Evolutionary conservation across 495 filamentous ascomycete species (phyloP), one percentile per base, ranked within the genome.

Genomic region (Trichoderma asperelloides): DNA sequence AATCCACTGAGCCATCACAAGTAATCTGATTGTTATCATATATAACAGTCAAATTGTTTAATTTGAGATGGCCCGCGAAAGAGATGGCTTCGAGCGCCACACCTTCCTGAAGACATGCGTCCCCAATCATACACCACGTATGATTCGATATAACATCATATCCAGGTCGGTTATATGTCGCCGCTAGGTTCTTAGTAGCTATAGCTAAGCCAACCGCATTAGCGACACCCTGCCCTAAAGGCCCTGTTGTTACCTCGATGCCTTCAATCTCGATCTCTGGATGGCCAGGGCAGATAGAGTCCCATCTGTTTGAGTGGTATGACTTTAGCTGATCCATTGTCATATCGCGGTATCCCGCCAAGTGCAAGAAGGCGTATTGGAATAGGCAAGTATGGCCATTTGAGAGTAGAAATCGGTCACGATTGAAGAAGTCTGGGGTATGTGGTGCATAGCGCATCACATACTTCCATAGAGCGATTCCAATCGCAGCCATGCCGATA

Each of bases 321-420:
- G 79, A 77, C 87, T 97, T 98, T 70, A 98, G 75, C 82, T 97
- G 93, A 70, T 98, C 92, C 65, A 98, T 78, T 69, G 86, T 83
- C 62, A 98, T 47, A 63, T 79, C 86, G 13, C 55, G 55, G 78
- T 96, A 98, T 77, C 96, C 95, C 81, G 92, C 95, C 40, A 98
- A 84, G 83, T 98, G 95, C 70, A 98, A 89, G 71, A 98, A 85
- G 73, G 95, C 88, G 88, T 98, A 98, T 78, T 97, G 95, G 66
- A 98, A 91, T 92, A 98, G 96, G 84, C 95, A 98, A 69, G 89
- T 96, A 79, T 98, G 95, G 68, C 95, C 95, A 82, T 98, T 98
- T 92, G 95, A 98, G 77, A 98, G 91, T 55, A 98, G 91, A 77
- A 98, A 98, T 79, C 95, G 87, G 84, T 98, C 95, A 68, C 95